These are phyloP conservation scores for Neurospora discreta DNA, from an alignment of 495 filamentous ascomycete species.

Conservation along the genomic window DNA sequence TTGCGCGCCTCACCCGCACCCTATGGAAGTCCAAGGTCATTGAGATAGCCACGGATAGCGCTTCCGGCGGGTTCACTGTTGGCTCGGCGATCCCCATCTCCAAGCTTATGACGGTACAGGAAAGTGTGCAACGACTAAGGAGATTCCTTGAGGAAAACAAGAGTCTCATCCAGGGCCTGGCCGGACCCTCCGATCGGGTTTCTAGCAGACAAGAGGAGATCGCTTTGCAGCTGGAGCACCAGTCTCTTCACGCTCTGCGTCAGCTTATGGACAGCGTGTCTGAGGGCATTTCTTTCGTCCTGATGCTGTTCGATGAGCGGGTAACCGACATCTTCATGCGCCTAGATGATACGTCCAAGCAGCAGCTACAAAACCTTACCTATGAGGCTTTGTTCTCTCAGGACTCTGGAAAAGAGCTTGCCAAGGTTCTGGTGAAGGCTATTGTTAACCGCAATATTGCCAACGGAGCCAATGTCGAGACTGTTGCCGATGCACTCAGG, in stretches of 20 bases:
- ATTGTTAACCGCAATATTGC: slow-evolving; percentile 97
- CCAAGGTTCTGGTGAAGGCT: slow-evolving; percentile 90
- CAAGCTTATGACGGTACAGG: slow-evolving; percentile 67
- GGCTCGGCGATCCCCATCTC: slow-evolving; percentile 47
- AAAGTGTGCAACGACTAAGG: slow-evolving; percentile 63
- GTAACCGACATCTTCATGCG: slow-evolving; percentile 79
- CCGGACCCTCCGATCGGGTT: slow-evolving; percentile 69
- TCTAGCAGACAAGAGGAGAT: slow-evolving; percentile 78
- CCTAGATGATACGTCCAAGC: slow-evolving; percentile 55
- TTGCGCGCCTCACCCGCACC: slow-evolving; percentile 70
- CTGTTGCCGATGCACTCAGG: slow-evolving; percentile 82
- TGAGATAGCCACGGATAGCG: slow-evolving; percentile 18
- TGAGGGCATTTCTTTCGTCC: slow-evolving; percentile 90
- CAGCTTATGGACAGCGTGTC: slow-evolving; percentile 74
- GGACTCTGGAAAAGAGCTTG: slow-evolving; percentile 71
- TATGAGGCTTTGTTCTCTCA: slow-evolving; percentile 80
- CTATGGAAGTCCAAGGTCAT: slow-evolving; percentile 66
- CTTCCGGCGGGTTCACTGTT: slow-evolving; percentile 47
- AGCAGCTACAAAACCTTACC: slow-evolving; percentile 62
- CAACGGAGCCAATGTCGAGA: slow-evolving; percentile 91
- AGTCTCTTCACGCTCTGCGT: slow-evolving; percentile 75
- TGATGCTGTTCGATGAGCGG: slow-evolving; percentile 85
- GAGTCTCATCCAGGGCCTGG: slow-evolving; percentile 81
- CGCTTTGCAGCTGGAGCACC: slow-evolving; percentile 83
- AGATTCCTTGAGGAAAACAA: slow-evolving; percentile 77